These are phyloP conservation scores for Acanthamoeba sp. DNA, from an alignment of 208 protist genomes.

Conservation along the genomic window DNA sequence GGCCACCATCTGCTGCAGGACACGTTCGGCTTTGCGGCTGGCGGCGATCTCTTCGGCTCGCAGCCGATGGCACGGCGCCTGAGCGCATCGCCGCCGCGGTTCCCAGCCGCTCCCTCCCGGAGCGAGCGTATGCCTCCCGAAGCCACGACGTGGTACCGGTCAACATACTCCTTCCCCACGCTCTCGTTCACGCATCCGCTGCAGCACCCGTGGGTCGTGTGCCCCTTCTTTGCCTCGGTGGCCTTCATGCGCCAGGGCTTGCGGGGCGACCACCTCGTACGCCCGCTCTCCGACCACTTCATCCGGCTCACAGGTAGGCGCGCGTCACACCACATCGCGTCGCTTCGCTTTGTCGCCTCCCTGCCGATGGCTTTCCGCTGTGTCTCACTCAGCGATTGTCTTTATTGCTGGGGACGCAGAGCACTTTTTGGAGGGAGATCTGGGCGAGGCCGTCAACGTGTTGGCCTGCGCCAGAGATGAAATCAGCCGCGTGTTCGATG, in stretches of 20 bases:
- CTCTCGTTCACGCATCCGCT: neutral
- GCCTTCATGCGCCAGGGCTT: neutral
- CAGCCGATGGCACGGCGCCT: neutral
- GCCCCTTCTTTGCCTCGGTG: neutral
- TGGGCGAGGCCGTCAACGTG: neutral
- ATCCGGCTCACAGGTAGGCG: neutral
- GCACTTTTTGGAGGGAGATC: neutral
- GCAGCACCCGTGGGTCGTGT: slow-evolving; percentile 7
- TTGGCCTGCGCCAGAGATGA: neutral
- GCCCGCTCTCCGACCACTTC: neutral
- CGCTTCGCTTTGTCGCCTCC: neutral
- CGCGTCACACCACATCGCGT: neutral
- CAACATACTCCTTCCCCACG: neutral
- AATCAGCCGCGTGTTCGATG: slow-evolving; percentile 5
- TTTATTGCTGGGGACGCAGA: neutral
- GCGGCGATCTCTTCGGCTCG: neutral
- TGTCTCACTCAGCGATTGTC: neutral
- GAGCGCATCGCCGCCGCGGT: neutral
- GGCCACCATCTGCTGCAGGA: neutral
- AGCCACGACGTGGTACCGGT: neutral
- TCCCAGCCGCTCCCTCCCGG: too few relatives aligned
- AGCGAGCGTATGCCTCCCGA: neutral
- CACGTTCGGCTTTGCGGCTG: neutral
- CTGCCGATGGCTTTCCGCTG: neutral
- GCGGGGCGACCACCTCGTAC: neutral